These are phyloP conservation scores for Vitis vinifera DNA, from an alignment of 164 flowering plant genomes.

Conservation along the genomic window DNA sequence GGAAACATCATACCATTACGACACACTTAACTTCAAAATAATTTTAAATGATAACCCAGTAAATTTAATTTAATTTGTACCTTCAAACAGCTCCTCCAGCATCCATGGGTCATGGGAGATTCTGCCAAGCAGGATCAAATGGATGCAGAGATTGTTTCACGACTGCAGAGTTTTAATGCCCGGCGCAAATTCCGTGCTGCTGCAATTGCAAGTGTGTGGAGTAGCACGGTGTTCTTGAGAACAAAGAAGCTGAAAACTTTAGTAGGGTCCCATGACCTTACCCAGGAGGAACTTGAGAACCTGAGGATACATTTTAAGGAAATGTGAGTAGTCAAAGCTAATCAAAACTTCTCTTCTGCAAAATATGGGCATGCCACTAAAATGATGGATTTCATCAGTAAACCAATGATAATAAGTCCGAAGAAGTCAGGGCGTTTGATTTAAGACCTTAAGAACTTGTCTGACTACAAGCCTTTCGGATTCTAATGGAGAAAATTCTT, in stretches of 20 bases:
- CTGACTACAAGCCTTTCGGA: not conserved
- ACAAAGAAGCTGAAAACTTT: conserved; percentile 63
- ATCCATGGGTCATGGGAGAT: conserved; percentile 79
- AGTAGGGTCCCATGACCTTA: conserved; percentile 62
- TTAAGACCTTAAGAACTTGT: not conserved
- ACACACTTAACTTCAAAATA: not conserved
- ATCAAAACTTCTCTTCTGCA: not conserved
- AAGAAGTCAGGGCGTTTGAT: too few species aligned
- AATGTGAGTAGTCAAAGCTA: conserved; percentile 39
- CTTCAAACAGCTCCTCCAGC: conserved; percentile 48
- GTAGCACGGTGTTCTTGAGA: conserved; percentile 57
- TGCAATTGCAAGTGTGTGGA: conserved; percentile 72
- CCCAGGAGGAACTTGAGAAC: conserved; percentile 59
- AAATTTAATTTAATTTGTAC: not conserved
- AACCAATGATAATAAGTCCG: too few species aligned
- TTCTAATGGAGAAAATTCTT: not conserved
- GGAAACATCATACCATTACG: too few species aligned
- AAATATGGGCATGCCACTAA: not conserved
- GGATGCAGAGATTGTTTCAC: conserved; percentile 73
- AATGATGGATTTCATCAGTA: too few species aligned
- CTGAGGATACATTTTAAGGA: conserved; percentile 53
- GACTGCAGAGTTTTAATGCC: conserved; percentile 72
- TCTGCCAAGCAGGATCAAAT: conserved; percentile 64
- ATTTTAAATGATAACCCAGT: not conserved
- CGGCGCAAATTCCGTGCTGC: conserved; percentile 76